Evolutionary conservation across 1,284 basidiomycete species (phyloP).

Genomic region (Cutaneotrichosporon daszewskae): DNA sequence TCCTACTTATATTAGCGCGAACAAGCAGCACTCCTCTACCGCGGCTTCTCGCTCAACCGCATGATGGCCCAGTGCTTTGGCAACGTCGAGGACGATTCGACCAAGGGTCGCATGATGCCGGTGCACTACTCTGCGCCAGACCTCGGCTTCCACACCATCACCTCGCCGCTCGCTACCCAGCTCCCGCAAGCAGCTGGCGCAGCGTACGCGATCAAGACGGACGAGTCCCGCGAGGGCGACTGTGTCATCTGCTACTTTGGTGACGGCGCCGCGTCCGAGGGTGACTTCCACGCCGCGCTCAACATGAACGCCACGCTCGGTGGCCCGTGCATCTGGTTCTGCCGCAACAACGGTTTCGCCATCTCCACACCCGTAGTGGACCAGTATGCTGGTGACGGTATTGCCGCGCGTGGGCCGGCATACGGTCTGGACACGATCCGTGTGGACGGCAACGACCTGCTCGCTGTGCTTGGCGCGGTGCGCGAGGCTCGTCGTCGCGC

Average conservation of each 20-base stretch:
- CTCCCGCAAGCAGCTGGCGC: constrained; percentile 94
- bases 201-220: constrained; percentile 78
- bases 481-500: constrained; percentile 71
- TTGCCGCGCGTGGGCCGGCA: constrained; percentile 84
- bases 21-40: constrained; percentile 81
- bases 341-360: constrained; percentile 60
- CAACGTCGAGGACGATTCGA: constrained; percentile 69
- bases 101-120: constrained; percentile 86
- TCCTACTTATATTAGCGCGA: constrained; percentile 59
- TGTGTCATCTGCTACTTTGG: constrained; percentile 89
- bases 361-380: constrained; percentile 88
- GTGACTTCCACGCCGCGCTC: constrained; percentile 55
- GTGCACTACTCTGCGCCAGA: constrained; percentile 80
- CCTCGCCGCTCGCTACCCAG: constrained; percentile 88
- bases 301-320: constrained; percentile 52
- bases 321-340: constrained; percentile 45
- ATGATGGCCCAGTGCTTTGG: constrained; percentile 87
- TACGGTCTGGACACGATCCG: constrained; percentile 86
- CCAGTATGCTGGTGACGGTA: constrained; percentile 89
- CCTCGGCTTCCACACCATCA: constrained; percentile 89
- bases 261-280: constrained; percentile 56
- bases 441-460: constrained; percentile 89
- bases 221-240: constrained; percentile 64
- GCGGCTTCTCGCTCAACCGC: constrained; percentile 66
- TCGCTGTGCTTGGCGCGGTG: constrained; percentile 78